Evolutionary conservation across 345 rosid genomes (phyloP), one percentile per base, ranked within the genome.

Genomic region (Arabis hirsuta): DNA sequence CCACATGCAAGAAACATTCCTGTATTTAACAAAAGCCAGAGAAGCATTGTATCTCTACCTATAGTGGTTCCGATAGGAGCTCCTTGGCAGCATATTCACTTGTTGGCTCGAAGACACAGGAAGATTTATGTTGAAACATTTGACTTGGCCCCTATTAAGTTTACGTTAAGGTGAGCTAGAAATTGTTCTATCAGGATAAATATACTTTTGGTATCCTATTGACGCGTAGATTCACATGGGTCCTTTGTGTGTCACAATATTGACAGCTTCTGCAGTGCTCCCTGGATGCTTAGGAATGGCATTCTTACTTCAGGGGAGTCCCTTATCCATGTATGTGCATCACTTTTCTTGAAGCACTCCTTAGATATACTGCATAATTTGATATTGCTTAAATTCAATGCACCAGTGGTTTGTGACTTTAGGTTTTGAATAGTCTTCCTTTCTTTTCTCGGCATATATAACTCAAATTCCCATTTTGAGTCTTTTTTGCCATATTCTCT

Each of bases 231-330:
- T 63, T 62, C 61, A 55, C 75, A 70, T 32, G 54, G 55, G 73
- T 50, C 53, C 19, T 50, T 62, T 78, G 62, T 38, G 55, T 56
- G 27, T 67, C 50, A 47, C 66, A 55, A 34, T 69, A n/a, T 69
- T 72, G 62, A 55, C 92, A 94, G 98, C 87, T 94, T 94, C 82
- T 90, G 92, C 78, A 90, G 98, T 58, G 79, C 92, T 73, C 98
- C 98, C 32, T 87, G 98, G 98, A 88, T 84, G 82, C 89, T 78
- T 66, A 86, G 90, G 79, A 87, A 82, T 74, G 92, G 97, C 69
- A 55, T 84, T 76, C 88, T 82, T 51, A 81, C 84, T 43, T 84
- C 90, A 7, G 91, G 92, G 78, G 97, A 89, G 58, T 86, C 92
- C 73, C 84, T 94, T 75, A 86, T 94, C 71, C 96, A 87, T 80